Conservation (phyloP, 768 basidiomycete species). For the Amanita jacksonii region DNA sequence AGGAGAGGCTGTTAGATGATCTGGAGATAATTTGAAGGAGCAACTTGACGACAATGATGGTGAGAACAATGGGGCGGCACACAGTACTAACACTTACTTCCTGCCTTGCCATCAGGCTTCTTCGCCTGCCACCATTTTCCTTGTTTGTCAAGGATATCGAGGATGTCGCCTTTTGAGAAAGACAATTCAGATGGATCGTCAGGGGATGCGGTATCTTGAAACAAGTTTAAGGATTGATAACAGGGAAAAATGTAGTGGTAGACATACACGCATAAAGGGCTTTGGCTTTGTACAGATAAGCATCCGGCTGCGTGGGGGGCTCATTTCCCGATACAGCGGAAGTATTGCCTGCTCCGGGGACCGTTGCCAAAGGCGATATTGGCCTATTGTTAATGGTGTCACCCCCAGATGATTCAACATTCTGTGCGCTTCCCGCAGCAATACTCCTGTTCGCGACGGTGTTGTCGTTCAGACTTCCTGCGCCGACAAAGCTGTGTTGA, state of each 20-base stretch:
- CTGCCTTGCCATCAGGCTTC: slow-evolving; percentile 64
- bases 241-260: slow-evolving; percentile 9
- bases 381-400: slow-evolving; percentile 38
- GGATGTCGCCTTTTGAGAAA: slow-evolving; percentile 84
- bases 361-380: slow-evolving; percentile 60
- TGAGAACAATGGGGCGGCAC: slow-evolving; percentile 10
- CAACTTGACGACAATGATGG: slow-evolving; percentile 58
- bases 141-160: slow-evolving; percentile 89
- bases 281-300: slow-evolving; percentile 68
- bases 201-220: slow-evolving; percentile 78
- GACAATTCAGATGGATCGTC: slow-evolving; percentile 97
- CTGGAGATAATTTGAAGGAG: slow-evolving; percentile 81
- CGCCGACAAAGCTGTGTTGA: slow-evolving; percentile 44
- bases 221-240: slow-evolving; percentile 16
- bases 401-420: slow-evolving; percentile 31
- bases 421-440: slow-evolving; percentile 44
- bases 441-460: slow-evolving; percentile 27
- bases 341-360: slow-evolving; percentile 49
- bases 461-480: slow-evolving; percentile 31
- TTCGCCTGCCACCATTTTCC: slow-evolving; percentile 92
- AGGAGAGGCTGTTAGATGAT: slow-evolving; percentile 41
- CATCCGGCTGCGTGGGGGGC: slow-evolving; percentile 26
- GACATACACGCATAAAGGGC: slow-evolving; percentile 82
- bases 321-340: slow-evolving; percentile 14
- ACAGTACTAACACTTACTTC: slow-evolving; percentile 48